Base-by-base conservation (phyloP, 768 basidiomycete species). In the Mycena pura region DNA sequence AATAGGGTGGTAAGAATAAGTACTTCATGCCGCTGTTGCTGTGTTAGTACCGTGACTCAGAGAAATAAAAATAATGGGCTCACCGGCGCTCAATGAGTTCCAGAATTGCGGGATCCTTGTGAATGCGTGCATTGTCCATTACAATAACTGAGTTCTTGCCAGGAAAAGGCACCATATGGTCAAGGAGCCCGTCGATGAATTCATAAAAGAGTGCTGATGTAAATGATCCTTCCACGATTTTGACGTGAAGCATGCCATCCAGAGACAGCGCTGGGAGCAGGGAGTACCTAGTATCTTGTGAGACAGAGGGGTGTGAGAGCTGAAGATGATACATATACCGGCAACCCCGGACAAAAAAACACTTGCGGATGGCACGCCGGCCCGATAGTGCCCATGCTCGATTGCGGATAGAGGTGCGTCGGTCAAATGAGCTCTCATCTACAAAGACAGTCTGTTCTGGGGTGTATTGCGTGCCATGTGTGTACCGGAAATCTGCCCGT, bases 91-190 rank as follows among this genome's bases (percentile, higher is more conserved):
- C 68, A 52, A 77, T 65, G 38, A 76, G 55, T 21, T 73, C 71
- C 2, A 39, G 49, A 4, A 81, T 57, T 1, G 62, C 62, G 0
- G 61, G 52, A 24, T 62, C 55, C 32, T 79, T 70, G 58, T 81
- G 77, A 19, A 79, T 77, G 1, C 49, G 27, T 7, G 73, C 72
- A 61, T 78, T 79, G 58, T 79, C 77, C 72, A 80, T 74, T 2
- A 80, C 67, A 25, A 80, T 51, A 3, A 80, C 76, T 9, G 74
- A 78, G 22, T 78, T 76, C 7, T 63, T 63, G 0, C 25, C 60
- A 1, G 77, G 79, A 46, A 62, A 80, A 1, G 74, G 77, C 19
- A 77, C 59, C 80, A 82, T 82, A 2, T 58, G 34, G 25, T 71
- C 67, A 1, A 81, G 72, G 0, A 81, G 62, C 0, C 68, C 62